Evolutionary conservation across 441 rosid genomes (phyloP), one percentile per base, ranked within the genome.

Genomic region (Pelargonium hybrid): DNA sequence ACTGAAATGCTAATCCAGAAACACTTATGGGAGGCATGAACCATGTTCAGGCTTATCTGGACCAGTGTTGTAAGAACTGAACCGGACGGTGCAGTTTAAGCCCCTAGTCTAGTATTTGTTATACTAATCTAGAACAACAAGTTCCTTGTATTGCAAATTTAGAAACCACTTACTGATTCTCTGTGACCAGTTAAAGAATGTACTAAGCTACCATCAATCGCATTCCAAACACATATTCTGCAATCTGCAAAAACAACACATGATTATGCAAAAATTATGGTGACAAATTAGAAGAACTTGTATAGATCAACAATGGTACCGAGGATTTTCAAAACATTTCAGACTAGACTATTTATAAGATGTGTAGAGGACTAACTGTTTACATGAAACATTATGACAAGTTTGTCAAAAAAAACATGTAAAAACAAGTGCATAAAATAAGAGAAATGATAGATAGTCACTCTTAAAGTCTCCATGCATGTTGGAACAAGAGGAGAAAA

Each of bases 181-280:
- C 90, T 90, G 74, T 96, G 99, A 73, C 99, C 99, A 23, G 97
- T 88, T 86, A 96, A 83, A 75, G 90, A 93, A 84, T 96, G 99
- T 66, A 96, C 98, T 76, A 93, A 78, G 85, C 90, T 86, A 79
- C 98, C 97, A 83, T 96, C 97, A 77, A 93, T 84, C 29, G 97
- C 98, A 86, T 96, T 96, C 99, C 99, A 96, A 74, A 96, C 99
- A 64, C 99, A 96, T 76, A 96, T 93, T 84, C 99, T 88, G 88
- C 98, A 96, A 82, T 96, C 99, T 96, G 90, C 79, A 82, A 67
- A 64, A 67, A 78, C 75, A 68, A 67, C 15, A 65, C 23, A 39
- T 6, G 59, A 64, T 69, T 57, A 66, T 37, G 10, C n/a, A 21
- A 43, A 23, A 73, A 61, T 72, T 65, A 69, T 64, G 63, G 68